These are phyloP conservation scores for Trebouxia sp. DNA, from an alignment of 139 green algal genomes.

Conservation along the genomic window DNA sequence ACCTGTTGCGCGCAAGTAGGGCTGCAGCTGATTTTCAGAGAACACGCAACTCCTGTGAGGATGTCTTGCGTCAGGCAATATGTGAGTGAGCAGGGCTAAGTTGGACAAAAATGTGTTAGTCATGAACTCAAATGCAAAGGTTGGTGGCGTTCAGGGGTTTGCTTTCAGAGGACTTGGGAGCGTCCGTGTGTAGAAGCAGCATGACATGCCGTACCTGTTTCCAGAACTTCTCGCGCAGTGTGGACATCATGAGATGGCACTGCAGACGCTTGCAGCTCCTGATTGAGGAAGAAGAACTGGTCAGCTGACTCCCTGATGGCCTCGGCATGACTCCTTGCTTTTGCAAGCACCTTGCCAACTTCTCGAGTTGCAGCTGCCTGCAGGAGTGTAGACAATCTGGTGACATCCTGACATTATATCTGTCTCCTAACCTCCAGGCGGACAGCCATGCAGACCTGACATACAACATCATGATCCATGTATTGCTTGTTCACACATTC, in stretches of 20 bases:
- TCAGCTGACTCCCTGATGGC: neutral
- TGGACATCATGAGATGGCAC: neutral
- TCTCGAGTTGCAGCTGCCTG: slow-evolving; percentile 7
- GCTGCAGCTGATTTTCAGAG: no score
- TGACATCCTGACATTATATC: no score
- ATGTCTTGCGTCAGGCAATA: neutral
- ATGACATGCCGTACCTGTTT: neutral
- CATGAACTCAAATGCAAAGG: no score
- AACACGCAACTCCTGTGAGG: neutral
- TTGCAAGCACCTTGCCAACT: neutral
- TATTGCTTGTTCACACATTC: no score
- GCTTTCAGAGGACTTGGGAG: no score
- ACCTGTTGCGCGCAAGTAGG: no score
- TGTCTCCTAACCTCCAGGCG: no score
- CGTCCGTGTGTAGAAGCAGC: neutral
- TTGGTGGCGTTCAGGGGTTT: no score
- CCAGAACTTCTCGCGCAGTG: neutral
- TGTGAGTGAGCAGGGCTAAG: no score
- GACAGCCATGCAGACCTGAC: no score
- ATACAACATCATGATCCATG: no score
- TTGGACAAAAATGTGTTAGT: no score
- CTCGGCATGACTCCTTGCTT: neutral
- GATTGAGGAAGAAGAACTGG: slow-evolving; percentile 1
- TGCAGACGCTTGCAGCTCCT: neutral
- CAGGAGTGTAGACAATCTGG: neutral